Evolutionary conservation across 495 filamentous ascomycete genomes (phyloP).

Genomic region (Penicillium cinerascens): DNA sequence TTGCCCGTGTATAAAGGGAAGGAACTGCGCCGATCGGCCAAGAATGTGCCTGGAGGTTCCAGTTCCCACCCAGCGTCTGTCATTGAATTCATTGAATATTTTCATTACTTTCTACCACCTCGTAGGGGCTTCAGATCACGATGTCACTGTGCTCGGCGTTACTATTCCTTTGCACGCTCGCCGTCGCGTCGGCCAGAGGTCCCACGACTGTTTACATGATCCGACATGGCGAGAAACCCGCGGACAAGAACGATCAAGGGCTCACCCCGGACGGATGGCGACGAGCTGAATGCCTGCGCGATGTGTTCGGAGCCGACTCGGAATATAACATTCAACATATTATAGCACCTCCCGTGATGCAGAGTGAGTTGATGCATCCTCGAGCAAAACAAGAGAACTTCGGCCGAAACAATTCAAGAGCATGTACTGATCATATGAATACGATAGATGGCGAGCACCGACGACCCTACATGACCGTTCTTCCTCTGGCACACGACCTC

Average conservation of each 20-base stretch:
- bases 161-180: not conserved
- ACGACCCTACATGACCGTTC: conserved; percentile 48
- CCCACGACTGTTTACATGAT: conserved; percentile 46
- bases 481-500: conserved; percentile 46
- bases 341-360: conserved; percentile 39
- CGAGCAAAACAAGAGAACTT: not conserved
- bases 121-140: not conserved
- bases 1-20: not conserved
- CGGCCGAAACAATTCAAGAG: not conserved
- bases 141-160: conserved; percentile 3
- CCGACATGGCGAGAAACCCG: conserved; percentile 52
- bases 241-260: conserved; percentile 31
- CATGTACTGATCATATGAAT: not conserved
- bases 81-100: too few species aligned
- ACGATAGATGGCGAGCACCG: conserved; percentile 39
- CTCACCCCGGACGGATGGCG: conserved; percentile 38
- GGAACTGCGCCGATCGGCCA: not conserved
- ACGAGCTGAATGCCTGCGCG: conserved; percentile 46
- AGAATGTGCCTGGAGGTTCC: not conserved
- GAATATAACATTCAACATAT: conserved; percentile 46
- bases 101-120: not conserved
- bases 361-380: conserved; percentile 16
- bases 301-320: conserved; percentile 40
- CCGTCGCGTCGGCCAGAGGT: not conserved
- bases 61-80: not conserved